A percentile compares a stretch with the other conserved stretches of the same genome.
Evolutionary conservation across 2,329 filamentous ascomycete species (phyloP).

Genomic region (Trichoderma guizhouense): DNA sequence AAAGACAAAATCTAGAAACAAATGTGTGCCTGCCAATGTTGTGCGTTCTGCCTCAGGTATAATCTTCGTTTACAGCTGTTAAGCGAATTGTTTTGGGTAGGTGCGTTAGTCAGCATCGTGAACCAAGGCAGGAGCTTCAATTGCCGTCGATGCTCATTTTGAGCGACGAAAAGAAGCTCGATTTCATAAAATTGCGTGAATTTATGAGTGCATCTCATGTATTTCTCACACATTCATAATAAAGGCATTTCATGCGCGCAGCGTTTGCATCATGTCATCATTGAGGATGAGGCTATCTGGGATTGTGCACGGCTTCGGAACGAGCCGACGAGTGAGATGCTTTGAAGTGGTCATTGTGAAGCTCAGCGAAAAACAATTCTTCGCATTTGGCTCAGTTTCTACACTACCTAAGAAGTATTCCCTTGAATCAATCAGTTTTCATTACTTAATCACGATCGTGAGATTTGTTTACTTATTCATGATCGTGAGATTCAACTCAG

Average conservation of each 20-base stretch:
- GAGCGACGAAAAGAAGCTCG: neutral
- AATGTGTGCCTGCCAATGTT: neutral
- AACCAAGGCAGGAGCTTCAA: neutral
- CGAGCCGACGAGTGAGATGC: neutral
- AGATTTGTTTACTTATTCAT: neutral
- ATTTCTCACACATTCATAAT: neutral
- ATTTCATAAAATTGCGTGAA: neutral
- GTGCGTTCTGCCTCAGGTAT: neutral
- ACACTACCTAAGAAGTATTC: neutral
- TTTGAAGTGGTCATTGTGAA: neutral
- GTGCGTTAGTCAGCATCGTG: neutral
- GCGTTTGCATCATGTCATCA: neutral
- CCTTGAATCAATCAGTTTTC: neutral
- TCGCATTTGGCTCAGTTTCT: neutral
- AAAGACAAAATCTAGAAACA: neutral
- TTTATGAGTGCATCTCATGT: neutral
- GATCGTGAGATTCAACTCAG: neutral
- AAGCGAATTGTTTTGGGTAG: neutral
- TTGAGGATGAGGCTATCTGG: neutral
- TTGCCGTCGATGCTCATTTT: neutral
- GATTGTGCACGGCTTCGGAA: neutral
- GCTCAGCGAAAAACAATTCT: rapidly evolving
- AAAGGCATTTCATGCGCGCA: neutral
- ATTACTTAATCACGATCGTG: too few species aligned
- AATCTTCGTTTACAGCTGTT: neutral